These are phyloP conservation scores for Yarrowia deformans DNA, from an alignment of 805 yeast genomes.

Conservation along the genomic window DNA sequence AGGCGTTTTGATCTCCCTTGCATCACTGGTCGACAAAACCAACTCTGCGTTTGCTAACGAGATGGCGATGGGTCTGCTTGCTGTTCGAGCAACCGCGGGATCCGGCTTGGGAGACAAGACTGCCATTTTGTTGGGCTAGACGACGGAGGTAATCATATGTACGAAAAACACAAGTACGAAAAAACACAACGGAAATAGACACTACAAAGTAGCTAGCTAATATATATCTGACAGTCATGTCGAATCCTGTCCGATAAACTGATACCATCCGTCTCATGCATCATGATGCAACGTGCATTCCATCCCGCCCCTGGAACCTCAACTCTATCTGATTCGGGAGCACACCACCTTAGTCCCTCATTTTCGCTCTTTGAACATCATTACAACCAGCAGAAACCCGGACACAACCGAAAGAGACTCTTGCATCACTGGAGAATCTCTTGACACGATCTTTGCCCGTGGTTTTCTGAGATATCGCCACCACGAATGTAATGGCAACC, in stretches of 20 bases:
- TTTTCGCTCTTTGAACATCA: not conserved
- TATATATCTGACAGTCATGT: too few species aligned
- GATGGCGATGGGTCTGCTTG: conserved; percentile 10
- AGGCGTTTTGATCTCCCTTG: conserved; percentile 2
- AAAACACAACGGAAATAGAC: too few species aligned
- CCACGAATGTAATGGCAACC: conserved; percentile 29
- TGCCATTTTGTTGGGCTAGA: not conserved
- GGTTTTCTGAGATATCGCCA: not conserved
- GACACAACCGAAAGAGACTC: not conserved
- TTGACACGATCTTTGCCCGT: not conserved
- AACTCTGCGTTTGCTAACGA: conserved; percentile 21
- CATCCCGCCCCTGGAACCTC: conserved; percentile 5
- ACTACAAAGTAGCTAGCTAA: too few species aligned
- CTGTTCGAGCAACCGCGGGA: conserved; percentile 11
- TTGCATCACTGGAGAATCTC: not conserved
- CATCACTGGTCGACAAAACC: not conserved
- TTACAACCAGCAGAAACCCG: not conserved
- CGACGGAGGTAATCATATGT: too few species aligned
- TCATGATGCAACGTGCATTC: conserved; percentile 21
- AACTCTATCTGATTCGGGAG: conserved; percentile 22
- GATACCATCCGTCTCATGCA: conserved; percentile 1
- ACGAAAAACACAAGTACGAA: not conserved
- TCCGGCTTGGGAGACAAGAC: conserved; percentile 13
- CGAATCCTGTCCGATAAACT: not conserved
- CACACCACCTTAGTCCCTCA: conserved; percentile 4